Base-by-base conservation (phyloP, 495 filamentous ascomycete species). In the Penicillium cataractarum region DNA sequence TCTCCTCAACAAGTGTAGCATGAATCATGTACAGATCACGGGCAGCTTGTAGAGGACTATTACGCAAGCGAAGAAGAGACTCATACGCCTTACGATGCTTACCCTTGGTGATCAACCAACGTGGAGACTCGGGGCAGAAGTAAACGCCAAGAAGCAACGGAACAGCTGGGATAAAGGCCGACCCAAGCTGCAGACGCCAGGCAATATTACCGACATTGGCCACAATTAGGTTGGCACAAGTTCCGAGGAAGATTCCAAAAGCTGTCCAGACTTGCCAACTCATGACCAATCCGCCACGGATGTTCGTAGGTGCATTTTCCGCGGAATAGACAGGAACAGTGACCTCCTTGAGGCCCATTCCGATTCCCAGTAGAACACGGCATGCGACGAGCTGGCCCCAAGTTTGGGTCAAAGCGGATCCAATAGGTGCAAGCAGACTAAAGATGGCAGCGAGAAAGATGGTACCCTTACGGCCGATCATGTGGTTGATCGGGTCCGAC, bases 181-280 rank as follows among this genome's bases (percentile, higher is more conserved):
- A 91, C 5, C 89, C 90, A 15, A 96, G 69, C 79, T 93, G 90
- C 42, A 94, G 79, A 37, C 92, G 81, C 92, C 92, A 94, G 56
- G 89, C 78, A 59, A 89, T 84, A 12, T 62, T 55, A 9, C 81
- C 83, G 10, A 80, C 74, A 26, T 84, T 68, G 49, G 79, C 75
- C 24, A 94, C 86, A 1, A 84, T 85, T 26, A 96, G 76, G 65
- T 94, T 93, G 39, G 90, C 85, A 53, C 81, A 84, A 1, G 83
- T 86, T 17, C 91, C 91, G 7, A 91, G 75, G 65, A 92, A 85
- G 65, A 92, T 92, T 40, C 90, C 90, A 61, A 93, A 93, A 2
- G 90, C 91, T 8, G 90, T 92, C 90, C 90, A 93, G 72, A 93
- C 79, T 65, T 96, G 91, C 91, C 90, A 94, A 17, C 78, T 84